Base-by-base conservation (phyloP, 257 asterid species). In the Jaltomata sinuosa region DNA sequence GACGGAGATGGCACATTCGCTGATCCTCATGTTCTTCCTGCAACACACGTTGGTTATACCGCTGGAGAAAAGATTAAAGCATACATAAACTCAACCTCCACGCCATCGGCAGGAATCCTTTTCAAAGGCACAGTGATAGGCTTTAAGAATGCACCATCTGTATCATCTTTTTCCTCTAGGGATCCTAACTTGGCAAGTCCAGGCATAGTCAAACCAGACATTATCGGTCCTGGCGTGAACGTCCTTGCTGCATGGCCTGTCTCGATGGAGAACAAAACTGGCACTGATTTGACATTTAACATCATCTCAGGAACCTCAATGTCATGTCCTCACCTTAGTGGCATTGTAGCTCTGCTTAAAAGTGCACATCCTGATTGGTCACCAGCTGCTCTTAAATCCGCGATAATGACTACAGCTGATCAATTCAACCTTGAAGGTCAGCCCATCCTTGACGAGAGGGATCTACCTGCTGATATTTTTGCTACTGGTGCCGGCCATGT, bases 401-500 rank as follows among this genome's bases (percentile, higher is more conserved):
- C 88, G 2, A 82, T 86, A 10, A 86, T 86, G 79, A 83, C 88
- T 11, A 59, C 88, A 6, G 86, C 88, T 36, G 69, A 85, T 50
- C 86, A 82, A 34, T 29, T 11, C 18, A 83, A 74, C 40, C 80
- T 83, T 15, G 22, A 68, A 2, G 47, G 38, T 14, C 19, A 29
- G 3, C 80, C 76, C 49, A 86, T 86, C 40, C 59, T 45, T 34
- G 86, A 74, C 27, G 22, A 86, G 10, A 82, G 74, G 80, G 27
- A 1, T 22, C 84, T 82, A 42, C 80, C 77, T 3, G 89, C 89
- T 5, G 67, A 61, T 67, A 14, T 86, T 3, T 89, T 89, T 12
- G 90, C 89, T 34, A 86, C 86, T 0, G 93, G 93, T 2, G 69
- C 91, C 2, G 93, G 93, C 76, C 93, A 89, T 27, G 89, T 90